Base-by-base conservation (phyloP, 805 yeast species). In the Danielia oregonensis region DNA sequence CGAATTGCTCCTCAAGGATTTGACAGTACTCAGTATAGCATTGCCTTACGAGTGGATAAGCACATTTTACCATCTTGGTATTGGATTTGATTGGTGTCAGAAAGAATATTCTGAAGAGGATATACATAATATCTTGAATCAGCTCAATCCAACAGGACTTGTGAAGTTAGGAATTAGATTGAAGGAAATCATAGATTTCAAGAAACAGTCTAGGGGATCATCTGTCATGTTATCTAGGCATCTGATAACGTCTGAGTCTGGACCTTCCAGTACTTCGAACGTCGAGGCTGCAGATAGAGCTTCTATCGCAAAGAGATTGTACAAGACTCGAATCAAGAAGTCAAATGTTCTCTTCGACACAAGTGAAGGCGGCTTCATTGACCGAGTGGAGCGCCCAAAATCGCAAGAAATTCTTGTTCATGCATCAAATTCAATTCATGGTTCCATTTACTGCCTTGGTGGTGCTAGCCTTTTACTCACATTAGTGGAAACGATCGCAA, bases 11-110 rank as follows among this genome's bases (percentile, higher is more conserved):
- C 22, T 67, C 1, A 54, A 57, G 24, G 75, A 65, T 39, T 44
- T 76, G 2, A 41, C 68, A 9, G 40, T 78, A 0, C 43, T 76
- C 11, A 61, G 62, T 27, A 54, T 47, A 3, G 43, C 55, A 2
- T 57, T 67, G 21, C 53, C 70, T 0, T 52, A 56, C 26, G 79
- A 74, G 37, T 79, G 86, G 86, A 58, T 77, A 1, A 51, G 61
- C 17, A 42, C 74, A 3, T 58, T 78, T 0, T 70, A 63, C 41
- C 58, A 58, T 32, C 50, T 80, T 30, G 70, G 71, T 0, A 33
- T 59, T 14, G 80, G 76, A 0, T 70, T 65, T 26, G 58, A 59
- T n/a, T 78, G 79, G 65, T 59, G 71, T 11, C 74, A 49, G 33
- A 55, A 59, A 28, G 70, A 65, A 6, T 51, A 58, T 25, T 39